These are phyloP conservation scores for Clitocybe nebularis DNA, from an alignment of 1,284 basidiomycete genomes.

Conservation along the genomic window DNA sequence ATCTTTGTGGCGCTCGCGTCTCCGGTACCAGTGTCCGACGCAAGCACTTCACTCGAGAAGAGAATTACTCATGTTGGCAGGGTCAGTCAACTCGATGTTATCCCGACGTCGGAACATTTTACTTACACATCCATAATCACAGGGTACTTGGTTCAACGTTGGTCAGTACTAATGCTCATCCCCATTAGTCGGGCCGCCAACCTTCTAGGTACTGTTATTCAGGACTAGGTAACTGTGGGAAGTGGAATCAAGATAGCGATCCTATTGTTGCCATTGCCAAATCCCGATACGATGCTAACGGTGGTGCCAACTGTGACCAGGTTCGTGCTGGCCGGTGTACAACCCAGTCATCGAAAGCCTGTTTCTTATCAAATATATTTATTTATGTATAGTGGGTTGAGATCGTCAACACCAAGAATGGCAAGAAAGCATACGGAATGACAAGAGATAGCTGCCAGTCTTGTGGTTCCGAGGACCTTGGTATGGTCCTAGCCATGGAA, in stretches of 20 bases:
- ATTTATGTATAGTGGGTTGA: constrained; percentile 46
- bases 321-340: too few relatives aligned
- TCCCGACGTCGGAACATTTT: constrained; percentile 7
- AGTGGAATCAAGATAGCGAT: constrained; percentile 32
- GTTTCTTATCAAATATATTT: too few relatives aligned
- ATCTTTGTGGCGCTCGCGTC: constrained; percentile 39
- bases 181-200: too few relatives aligned
- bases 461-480: constrained; percentile 41
- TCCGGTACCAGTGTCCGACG: constrained; percentile 37
- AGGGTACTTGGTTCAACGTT: constrained; percentile 39
- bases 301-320: constrained; percentile 42
- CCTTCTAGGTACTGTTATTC: too few relatives aligned
- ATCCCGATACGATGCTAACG: constrained; percentile 36
- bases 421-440: constrained; percentile 35
- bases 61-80: constrained; percentile 43
- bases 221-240: constrained; percentile 49
- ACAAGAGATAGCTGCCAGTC: constrained; percentile 44
- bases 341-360: too few relatives aligned
- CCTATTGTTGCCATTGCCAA: constrained; percentile 47
- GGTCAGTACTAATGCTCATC: constrained; percentile 18
- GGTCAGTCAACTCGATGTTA: constrained; percentile 30
- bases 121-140: constrained; percentile 6
- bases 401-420: constrained; percentile 43
- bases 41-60: constrained; percentile 38
- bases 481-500: constrained; percentile 27